Evolutionary conservation across 2,329 filamentous ascomycete genomes (phyloP).

Genomic region (Talaromyces albobiverticillius): DNA sequence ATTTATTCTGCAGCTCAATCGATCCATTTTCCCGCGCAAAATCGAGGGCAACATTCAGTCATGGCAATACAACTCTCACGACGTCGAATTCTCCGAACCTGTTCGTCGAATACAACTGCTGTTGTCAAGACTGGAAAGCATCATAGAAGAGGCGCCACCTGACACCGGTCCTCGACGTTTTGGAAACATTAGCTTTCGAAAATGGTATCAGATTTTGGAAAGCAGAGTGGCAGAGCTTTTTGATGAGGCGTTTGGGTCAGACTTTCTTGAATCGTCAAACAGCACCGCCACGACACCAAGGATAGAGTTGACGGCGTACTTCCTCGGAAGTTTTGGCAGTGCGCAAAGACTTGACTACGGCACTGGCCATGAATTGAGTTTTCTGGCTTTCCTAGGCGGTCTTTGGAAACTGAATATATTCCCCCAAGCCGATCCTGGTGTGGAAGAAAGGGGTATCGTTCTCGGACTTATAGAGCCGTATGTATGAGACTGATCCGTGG

Average conservation of each 20-base stretch:
- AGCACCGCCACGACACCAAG: conserved; percentile 43
- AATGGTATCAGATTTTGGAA: conserved; percentile 72
- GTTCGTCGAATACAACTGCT: conserved; percentile 66
- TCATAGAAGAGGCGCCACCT: conserved; percentile 77
- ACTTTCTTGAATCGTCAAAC: conserved; percentile 38
- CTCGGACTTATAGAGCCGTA: conserved; percentile 79
- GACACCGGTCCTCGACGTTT: conserved; percentile 84
- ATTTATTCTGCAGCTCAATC: conserved; percentile 88
- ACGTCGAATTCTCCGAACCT: conserved; percentile 51
- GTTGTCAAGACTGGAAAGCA: conserved; percentile 60
- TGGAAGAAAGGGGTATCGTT: conserved; percentile 73
- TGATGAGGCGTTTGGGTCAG: conserved; percentile 52
- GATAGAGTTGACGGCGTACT: conserved; percentile 72
- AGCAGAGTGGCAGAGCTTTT: conserved; percentile 58
- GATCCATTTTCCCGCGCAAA: conserved; percentile 73
- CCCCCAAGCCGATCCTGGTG: conserved; percentile 51
- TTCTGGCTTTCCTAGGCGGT: conserved; percentile 83
- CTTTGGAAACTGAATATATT: conserved; percentile 91
- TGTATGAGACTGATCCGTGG: conserved; percentile 35
- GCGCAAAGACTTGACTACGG: conserved; percentile 89
- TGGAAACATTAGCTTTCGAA: conserved; percentile 86
- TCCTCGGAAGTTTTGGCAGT: conserved; percentile 84
- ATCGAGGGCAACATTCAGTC: conserved; percentile 42
- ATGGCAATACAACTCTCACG: conserved; percentile 46
- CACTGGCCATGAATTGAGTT: conserved; percentile 93